Evolutionary conservation across 176 grass and related monocot genomes (phyloP).

Genomic region (Chrysopogon serrulatus): DNA sequence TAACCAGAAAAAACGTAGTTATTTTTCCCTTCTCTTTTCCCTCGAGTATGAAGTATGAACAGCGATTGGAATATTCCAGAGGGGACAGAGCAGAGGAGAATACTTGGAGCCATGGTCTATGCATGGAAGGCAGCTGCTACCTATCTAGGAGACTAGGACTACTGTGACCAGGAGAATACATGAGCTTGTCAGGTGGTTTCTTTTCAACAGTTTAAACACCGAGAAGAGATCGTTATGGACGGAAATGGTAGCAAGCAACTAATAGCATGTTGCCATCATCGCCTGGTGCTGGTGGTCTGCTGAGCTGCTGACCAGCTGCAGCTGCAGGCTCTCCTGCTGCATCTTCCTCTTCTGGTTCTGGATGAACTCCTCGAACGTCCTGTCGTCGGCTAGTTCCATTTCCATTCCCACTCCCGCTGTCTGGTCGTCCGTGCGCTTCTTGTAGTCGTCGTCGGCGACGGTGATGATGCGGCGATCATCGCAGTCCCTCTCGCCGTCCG

Average conservation of each 20-base stretch:
- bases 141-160: too few relatives aligned
- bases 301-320: neutral
- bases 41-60: too few relatives aligned
- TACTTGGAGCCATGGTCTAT: neutral
- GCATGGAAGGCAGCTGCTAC: neutral
- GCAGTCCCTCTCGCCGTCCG: neutral
- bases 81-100: neutral
- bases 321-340: constrained; percentile 27
- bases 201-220: neutral
- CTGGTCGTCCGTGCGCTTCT: neutral
- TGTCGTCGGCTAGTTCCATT: neutral
- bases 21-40: too few relatives aligned
- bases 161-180: too few relatives aligned
- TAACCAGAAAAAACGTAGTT: too few relatives aligned
- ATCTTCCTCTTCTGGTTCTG: constrained; percentile 23
- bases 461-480: too few relatives aligned
- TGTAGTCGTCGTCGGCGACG: neutral
- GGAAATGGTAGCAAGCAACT: neutral
- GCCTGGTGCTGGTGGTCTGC: neutral
- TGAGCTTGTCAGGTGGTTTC: neutral
- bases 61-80: neutral
- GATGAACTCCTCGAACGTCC: constrained; percentile 72
- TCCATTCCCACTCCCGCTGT: too few relatives aligned
- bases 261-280: neutral
- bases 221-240: neutral